Percentiles rank a stretch among this genome's conserved stretches.
Conservation (phyloP, 352 stramenopile species). For the Blastocystis sp. region DNA sequence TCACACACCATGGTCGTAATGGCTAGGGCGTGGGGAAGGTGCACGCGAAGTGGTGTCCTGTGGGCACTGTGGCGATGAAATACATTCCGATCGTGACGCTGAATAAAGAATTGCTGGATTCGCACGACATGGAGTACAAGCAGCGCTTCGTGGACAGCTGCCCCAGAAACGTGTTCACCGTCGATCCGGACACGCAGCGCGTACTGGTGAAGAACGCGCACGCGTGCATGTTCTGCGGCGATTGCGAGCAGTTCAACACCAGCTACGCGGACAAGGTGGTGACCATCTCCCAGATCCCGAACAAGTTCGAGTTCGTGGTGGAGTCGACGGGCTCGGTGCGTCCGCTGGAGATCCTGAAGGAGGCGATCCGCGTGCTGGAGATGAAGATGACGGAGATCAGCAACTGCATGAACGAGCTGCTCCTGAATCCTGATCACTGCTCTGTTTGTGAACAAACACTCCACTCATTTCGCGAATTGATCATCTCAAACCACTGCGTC, state of each 20-base stretch:
- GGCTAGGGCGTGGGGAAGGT: slow-evolving; percentile 46
- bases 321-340: slow-evolving; percentile 45
- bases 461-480: slow-evolving; percentile 64
- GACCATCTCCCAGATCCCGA: slow-evolving; percentile 48
- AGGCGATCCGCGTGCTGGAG: slow-evolving; percentile 56
- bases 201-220: slow-evolving; percentile 2
- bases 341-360: slow-evolving; percentile 59
- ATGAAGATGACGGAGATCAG: slow-evolving; percentile 39
- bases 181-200: slow-evolving; percentile 49
- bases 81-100: slow-evolving; percentile 52
- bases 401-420: slow-evolving; percentile 1
- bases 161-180: slow-evolving; percentile 47
- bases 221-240: slow-evolving; percentile 63
- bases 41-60: slow-evolving; percentile 58
- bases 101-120: slow-evolving; percentile 48
- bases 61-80: slow-evolving; percentile 59
- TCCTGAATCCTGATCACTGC: slow-evolving; percentile 16
- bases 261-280: slow-evolving; percentile 67
- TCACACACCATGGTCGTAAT: background rate
- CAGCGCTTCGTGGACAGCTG: slow-evolving; percentile 52
- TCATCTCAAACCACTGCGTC: slow-evolving; percentile 98
- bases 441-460: slow-evolving; percentile 17
- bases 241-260: slow-evolving; percentile 64
- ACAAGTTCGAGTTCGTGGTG: slow-evolving; percentile 48
- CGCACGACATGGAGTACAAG: slow-evolving; percentile 53